phyloP scores from a whole-genome alignment of 345 rosid genomes.

The Gossypioides kirkii region DNA sequence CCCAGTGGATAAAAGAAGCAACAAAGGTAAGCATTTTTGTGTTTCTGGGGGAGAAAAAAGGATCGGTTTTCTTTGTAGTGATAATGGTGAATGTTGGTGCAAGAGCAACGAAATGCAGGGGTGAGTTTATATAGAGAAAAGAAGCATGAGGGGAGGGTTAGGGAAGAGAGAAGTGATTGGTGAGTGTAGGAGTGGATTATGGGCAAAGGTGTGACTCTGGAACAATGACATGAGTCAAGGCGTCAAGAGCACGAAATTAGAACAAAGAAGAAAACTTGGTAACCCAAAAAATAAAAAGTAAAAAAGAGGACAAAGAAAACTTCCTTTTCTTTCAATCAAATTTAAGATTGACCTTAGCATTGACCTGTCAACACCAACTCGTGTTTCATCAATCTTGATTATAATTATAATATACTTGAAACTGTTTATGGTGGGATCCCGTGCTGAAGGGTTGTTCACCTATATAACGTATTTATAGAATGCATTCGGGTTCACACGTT shows the following conservation, averaged over 20 bases:
- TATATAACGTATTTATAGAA: too few relatives aligned
- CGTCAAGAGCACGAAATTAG: constrained; percentile 6
- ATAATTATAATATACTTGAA: too few relatives aligned
- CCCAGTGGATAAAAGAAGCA: not conserved
- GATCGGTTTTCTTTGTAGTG: not conserved
- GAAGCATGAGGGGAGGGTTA: not conserved
- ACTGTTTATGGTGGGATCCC: too few relatives aligned
- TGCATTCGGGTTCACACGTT: too few relatives aligned
- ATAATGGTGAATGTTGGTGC: not conserved
- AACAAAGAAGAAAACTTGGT: not conserved
- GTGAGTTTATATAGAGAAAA: not conserved
- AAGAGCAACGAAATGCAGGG: not conserved
- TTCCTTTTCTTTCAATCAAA: too few relatives aligned
- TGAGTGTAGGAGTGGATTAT: not conserved
- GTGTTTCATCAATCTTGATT: too few relatives aligned
- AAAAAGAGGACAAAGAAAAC: too few relatives aligned
- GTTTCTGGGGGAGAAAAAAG: not conserved
- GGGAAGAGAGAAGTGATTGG: not conserved
- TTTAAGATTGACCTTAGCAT: too few relatives aligned
- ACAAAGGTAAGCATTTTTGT: not conserved
- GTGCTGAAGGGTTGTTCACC: too few relatives aligned
- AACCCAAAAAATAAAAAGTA: too few relatives aligned
- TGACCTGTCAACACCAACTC: too few relatives aligned
- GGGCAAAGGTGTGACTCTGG: not conserved
- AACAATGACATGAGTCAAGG: not conserved